A percentile compares a stretch with the other conserved stretches of the same genome.
These are phyloP conservation scores for Croton laevigatus DNA, from an alignment of 441 rosid species.

Conservation along the genomic window DNA sequence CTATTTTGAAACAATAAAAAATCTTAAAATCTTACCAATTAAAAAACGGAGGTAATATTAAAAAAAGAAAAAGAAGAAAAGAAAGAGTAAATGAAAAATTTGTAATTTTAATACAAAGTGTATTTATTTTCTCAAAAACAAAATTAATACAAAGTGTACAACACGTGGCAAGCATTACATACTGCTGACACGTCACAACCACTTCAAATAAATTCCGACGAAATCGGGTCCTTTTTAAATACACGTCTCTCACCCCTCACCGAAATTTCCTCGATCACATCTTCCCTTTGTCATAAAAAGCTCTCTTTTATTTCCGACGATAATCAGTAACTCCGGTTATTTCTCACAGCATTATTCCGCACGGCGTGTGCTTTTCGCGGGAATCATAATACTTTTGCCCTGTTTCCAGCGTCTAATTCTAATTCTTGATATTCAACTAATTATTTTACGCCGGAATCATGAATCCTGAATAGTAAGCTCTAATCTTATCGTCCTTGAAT, in stretches of 20 bases:
- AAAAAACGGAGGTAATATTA: too few relatives aligned
- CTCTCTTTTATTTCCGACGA: not conserved
- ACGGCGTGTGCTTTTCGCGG: constrained; percentile 19
- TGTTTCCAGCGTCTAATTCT: not conserved
- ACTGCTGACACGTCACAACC: constrained; percentile 33
- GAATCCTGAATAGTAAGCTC: constrained; percentile 96
- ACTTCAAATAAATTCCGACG: constrained; percentile 25
- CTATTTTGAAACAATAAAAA: too few relatives aligned
- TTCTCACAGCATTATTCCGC: constrained; percentile 14
- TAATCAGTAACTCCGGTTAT: not conserved
- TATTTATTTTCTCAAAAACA: too few relatives aligned
- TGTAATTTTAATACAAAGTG: not conserved
- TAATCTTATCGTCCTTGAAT: constrained; percentile 3
- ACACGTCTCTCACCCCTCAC: not conserved
- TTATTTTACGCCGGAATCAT: constrained; percentile 38
- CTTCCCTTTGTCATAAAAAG: not conserved
- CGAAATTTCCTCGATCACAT: not conserved
- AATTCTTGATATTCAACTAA: constrained; percentile 10
- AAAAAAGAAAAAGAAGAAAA: too few relatives aligned
- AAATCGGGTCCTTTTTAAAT: constrained; percentile 14
- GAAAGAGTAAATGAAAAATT: too few relatives aligned
- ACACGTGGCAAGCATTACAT: constrained; percentile 34
- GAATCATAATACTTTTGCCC: not conserved
- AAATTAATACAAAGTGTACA: not conserved
- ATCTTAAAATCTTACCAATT: too few relatives aligned